Conservation (phyloP, 179 eudicot species). For the Spinacia oleracea region DNA sequence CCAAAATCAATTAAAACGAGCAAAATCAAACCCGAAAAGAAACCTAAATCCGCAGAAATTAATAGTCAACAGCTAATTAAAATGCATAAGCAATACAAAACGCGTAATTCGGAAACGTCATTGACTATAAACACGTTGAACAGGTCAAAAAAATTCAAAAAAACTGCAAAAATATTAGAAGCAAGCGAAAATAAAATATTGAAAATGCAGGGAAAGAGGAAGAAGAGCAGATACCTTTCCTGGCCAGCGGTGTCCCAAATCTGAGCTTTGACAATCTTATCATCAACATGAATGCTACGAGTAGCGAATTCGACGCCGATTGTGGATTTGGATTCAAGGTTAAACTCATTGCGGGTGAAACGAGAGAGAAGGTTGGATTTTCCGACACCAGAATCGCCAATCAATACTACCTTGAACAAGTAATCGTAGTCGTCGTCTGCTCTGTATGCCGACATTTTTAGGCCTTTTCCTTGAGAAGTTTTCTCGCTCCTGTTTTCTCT, state of each 20-base stretch:
- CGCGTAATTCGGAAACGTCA: neutral
- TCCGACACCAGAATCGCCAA: slow-evolving; percentile 41
- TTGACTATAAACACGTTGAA: slow-evolving; percentile 6
- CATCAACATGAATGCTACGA: slow-evolving; percentile 44
- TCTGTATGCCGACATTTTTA: slow-evolving; percentile 36
- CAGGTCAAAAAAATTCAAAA: neutral
- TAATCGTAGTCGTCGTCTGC: slow-evolving; percentile 45
- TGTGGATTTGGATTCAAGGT: slow-evolving; percentile 42
- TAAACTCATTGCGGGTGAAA: slow-evolving; percentile 42
- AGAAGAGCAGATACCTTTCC: slow-evolving; percentile 28
- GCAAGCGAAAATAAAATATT: neutral
- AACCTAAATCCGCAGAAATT: neutral
- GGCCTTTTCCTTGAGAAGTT: neutral
- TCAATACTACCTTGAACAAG: slow-evolving; percentile 39
- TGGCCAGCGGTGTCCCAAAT: slow-evolving; percentile 46
- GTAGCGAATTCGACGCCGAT: slow-evolving; percentile 46
- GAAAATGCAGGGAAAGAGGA: neutral
- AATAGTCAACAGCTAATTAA: neutral
- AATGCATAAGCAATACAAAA: neutral
- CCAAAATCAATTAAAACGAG: neutral
- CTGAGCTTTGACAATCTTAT: slow-evolving; percentile 45
- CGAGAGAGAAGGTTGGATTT: slow-evolving; percentile 27
- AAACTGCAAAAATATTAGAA: neutral
- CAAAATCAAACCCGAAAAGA: neutral
- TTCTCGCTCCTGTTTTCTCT: neutral